Conservation (phyloP, 2,329 filamentous ascomycete species). For the Podosphaera xanthii region DNA sequence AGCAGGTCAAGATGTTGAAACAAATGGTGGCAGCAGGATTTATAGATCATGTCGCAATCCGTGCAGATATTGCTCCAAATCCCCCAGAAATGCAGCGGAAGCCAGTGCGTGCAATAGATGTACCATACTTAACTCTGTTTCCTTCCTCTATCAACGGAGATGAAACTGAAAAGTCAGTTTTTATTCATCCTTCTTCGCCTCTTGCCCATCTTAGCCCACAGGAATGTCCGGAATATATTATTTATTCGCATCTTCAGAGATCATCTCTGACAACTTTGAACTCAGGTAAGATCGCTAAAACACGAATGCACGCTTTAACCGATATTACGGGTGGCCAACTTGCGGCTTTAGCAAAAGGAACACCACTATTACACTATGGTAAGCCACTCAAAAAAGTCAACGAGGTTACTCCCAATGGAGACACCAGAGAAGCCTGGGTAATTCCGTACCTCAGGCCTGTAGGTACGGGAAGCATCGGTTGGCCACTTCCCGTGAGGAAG, state of each 20-base stretch:
- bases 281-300: conserved; percentile 38
- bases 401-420: conserved; percentile 20
- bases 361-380: conserved; percentile 60
- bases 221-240: conserved; percentile 67
- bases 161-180: conserved; percentile 43
- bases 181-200: conserved; percentile 67
- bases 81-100: conserved; percentile 45
- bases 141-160: conserved; percentile 31
- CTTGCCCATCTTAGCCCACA: conserved; percentile 45
- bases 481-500: conserved; percentile 69
- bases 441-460: conserved; percentile 55
- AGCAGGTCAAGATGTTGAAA: conserved; percentile 58
- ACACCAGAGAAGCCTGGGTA: conserved; percentile 56
- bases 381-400: conserved; percentile 58
- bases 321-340: conserved; percentile 56
- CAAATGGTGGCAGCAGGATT: conserved; percentile 85
- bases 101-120: conserved; percentile 69
- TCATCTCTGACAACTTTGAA: conserved; percentile 26
- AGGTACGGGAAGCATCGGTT: conserved; percentile 38
- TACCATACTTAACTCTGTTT: conserved; percentile 73
- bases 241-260: conserved; percentile 71
- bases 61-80: conserved; percentile 60
- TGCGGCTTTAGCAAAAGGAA: conserved; percentile 58
- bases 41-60: conserved; percentile 82
- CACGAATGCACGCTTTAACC: conserved; percentile 72